phyloP scores from a whole-genome alignment of 805 yeast species.

The Yamadazyma insecticola region DNA sequence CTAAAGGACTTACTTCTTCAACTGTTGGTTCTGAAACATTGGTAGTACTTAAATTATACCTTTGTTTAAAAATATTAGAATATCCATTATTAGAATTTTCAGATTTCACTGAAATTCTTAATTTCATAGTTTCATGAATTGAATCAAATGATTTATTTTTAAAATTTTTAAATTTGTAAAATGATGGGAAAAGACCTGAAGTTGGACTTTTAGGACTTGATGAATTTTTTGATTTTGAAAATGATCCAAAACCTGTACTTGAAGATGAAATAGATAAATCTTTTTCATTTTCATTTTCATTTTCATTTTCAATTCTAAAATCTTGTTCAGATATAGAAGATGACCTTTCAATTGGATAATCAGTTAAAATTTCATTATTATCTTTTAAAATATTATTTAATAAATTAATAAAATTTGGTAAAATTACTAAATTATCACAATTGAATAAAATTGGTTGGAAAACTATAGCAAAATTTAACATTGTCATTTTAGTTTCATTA shows the following conservation, averaged over 20 bases:
- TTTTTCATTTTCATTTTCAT: no score
- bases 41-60: no score
- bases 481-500: conserved; percentile 23
- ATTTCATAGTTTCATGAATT: conserved; percentile 9
- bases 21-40: no score
- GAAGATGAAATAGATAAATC: not conserved
- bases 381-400: conserved; percentile 5
- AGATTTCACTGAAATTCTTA: no score
- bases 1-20: no score
- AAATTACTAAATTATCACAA: conserved; percentile 9
- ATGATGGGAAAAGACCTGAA: conserved; percentile 3
- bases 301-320: not conserved
- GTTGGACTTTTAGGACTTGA: not conserved
- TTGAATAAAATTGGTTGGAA: conserved; percentile 28
- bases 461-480: conserved; percentile 23
- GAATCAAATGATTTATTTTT: conserved; percentile 12
- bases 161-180: conserved; percentile 10
- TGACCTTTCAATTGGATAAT: not conserved
- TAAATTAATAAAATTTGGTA: conserved; percentile 14
- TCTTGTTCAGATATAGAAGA: not conserved
- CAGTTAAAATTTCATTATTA: not conserved
- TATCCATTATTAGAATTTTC: no score
- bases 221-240: not conserved
- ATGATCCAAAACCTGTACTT: not conserved
- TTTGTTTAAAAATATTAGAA: no score